Conservation (phyloP, 441 rosid genomes). For the Eutrema salsugineum region DNA sequence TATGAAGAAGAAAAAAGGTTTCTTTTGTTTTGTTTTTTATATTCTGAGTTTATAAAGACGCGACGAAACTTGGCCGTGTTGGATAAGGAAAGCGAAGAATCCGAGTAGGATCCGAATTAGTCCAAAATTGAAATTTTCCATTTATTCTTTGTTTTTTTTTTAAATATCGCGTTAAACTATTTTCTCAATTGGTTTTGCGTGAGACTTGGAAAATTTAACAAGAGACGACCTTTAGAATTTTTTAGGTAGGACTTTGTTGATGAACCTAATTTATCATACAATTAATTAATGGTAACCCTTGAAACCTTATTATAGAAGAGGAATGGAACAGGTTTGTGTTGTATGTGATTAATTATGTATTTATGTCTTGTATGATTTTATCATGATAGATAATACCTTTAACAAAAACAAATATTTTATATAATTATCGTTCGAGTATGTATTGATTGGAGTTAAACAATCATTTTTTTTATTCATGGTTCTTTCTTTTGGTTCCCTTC, state of each 20-base stretch:
- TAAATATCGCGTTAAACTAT: background rate
- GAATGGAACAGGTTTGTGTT: background rate
- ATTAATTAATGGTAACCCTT: constrained; percentile 6
- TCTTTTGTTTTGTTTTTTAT: background rate
- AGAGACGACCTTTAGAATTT: constrained; percentile 3
- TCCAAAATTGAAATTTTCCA: constrained; percentile 22
- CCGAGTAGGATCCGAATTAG: constrained; percentile 14
- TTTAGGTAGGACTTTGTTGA: constrained; percentile 7
- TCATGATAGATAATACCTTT: too few species aligned
- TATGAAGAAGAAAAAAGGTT: background rate
- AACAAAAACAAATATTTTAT: background rate
- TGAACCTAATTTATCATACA: constrained; percentile 3
- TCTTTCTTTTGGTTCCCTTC: background rate
- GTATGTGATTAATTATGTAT: background rate
- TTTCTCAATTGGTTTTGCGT: constrained; percentile 22
- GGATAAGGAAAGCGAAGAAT: constrained; percentile 26
- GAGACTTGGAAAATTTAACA: background rate
- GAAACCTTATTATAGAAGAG: background rate
- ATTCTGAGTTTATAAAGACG: constrained; percentile 13
- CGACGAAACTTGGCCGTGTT: constrained; percentile 33
- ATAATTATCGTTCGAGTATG: too few species aligned
- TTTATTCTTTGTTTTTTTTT: background rate
- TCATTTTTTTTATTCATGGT: too few species aligned
- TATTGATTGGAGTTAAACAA: too few species aligned
- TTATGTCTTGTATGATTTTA: too few species aligned